A percentile compares a stretch with the other conserved stretches of the same genome.
phyloP scores from a whole-genome alignment of 371 early-diverging fungal genomes.

The Rhizopus arrhizus region DNA sequence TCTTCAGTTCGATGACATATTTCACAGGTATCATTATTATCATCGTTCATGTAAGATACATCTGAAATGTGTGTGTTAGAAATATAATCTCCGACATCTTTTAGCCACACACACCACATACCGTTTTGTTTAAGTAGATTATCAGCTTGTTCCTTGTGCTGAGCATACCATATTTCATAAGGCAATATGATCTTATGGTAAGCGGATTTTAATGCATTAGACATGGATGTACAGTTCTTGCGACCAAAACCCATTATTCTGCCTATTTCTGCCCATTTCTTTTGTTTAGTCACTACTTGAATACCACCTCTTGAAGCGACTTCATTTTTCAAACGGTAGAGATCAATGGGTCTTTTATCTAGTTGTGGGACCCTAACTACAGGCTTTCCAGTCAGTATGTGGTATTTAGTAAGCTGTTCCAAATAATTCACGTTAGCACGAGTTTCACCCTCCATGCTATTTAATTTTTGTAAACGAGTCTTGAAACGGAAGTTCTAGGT shows the following conservation, averaged over 20 bases:
- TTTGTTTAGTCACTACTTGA: conserved; percentile 76
- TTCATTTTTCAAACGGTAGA: conserved; percentile 81
- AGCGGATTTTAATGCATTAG: conserved; percentile 80
- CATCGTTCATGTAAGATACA: not conserved
- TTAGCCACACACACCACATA: not conserved
- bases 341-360: conserved; percentile 83
- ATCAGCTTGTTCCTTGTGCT: conserved; percentile 23
- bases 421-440: conserved; percentile 86
- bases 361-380: conserved; percentile 79
- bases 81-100: not conserved
- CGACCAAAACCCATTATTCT: conserved; percentile 75
- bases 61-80: not conserved
- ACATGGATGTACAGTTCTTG: conserved; percentile 80
- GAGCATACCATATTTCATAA: conserved; percentile 72
- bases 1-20: conserved; percentile 61
- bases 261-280: conserved; percentile 91
- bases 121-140: conserved; percentile 18
- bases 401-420: conserved; percentile 88
- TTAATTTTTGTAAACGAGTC: conserved; percentile 88
- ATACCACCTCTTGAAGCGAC: conserved; percentile 82
- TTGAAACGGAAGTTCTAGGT: conserved; percentile 84
- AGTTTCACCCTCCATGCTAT: conserved; percentile 89
- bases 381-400: conserved; percentile 76
- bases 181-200: conserved; percentile 83
- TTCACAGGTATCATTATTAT: conserved; percentile 56